phyloP scores from a whole-genome alignment of 331 rosid species.

The Rosa hybrid region DNA sequence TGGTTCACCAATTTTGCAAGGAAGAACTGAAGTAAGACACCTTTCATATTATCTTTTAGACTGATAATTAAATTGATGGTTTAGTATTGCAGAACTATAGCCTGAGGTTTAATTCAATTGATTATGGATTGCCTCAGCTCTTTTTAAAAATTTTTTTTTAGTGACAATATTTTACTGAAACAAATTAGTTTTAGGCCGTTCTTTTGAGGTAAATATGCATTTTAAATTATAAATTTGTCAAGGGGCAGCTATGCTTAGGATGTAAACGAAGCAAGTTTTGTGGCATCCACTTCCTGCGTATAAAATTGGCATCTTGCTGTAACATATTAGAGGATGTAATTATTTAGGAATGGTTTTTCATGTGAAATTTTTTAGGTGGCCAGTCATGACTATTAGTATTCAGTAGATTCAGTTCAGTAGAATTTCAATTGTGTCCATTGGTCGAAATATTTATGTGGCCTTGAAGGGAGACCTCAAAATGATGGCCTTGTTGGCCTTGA shows the following conservation, averaged over 20 bases:
- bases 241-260: background rate
- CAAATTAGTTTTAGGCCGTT: background rate
- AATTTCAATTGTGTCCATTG: background rate
- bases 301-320: background rate
- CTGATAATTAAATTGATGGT: background rate
- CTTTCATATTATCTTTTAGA: background rate
- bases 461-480: background rate
- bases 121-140: background rate
- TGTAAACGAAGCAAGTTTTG: background rate
- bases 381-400: background rate
- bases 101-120: background rate
- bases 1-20: constrained; percentile 75
- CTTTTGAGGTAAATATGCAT: background rate
- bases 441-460: background rate
- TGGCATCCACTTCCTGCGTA: background rate
- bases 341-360: background rate
- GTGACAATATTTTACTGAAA: background rate
- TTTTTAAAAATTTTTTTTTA: background rate
- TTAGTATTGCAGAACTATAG: background rate
- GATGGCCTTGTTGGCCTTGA: background rate
- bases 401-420: background rate
- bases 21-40: constrained; percentile 65
- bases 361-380: background rate
- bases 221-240: background rate
- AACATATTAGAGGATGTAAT: background rate